Conservation (phyloP, 1,139 yeast genomes). For the Casaregolazyma lundiana region DNA sequence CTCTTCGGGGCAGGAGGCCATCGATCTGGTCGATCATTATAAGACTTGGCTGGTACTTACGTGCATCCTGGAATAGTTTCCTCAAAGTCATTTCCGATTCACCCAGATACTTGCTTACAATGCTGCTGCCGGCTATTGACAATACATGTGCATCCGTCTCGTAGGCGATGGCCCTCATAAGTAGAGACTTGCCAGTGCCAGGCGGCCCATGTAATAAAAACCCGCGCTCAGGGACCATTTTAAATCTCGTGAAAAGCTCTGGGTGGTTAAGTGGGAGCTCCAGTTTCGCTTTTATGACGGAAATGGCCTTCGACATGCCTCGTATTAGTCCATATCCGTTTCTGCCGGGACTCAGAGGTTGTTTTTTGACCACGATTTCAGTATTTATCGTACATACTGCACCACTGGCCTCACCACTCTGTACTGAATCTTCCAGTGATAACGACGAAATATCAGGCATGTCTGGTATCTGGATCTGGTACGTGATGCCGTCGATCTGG, state of each 20-base stretch:
- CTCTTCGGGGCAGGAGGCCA: slow-evolving; percentile 78
- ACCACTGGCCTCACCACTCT: not conserved
- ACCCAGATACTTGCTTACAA: slow-evolving; percentile 98
- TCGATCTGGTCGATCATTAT: slow-evolving; percentile 97
- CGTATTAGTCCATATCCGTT: slow-evolving; percentile 59
- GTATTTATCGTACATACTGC: slow-evolving; percentile 1
- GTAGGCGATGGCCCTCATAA: slow-evolving; percentile 73
- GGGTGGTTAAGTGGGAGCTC: slow-evolving; percentile 81
- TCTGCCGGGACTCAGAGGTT: not conserved
- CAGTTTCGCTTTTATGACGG: slow-evolving; percentile 58
- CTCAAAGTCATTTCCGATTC: slow-evolving; percentile 96
- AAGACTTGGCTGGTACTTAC: slow-evolving; percentile 91
- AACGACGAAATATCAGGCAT: not conserved
- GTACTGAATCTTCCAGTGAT: slow-evolving; percentile 1
- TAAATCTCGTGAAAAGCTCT: slow-evolving; percentile 70
- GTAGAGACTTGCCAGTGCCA: slow-evolving; percentile 95
- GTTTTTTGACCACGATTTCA: not conserved
- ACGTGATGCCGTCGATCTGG: not conserved
- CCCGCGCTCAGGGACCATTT: slow-evolving; percentile 88
- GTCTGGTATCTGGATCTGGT: not conserved
- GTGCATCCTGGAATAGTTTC: slow-evolving; percentile 89
- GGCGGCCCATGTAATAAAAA: slow-evolving; percentile 91
- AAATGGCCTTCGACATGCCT: slow-evolving; percentile 66
- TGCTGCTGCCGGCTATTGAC: slow-evolving; percentile 84
- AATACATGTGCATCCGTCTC: slow-evolving; percentile 72